Base-by-base conservation (phyloP, 148 eudicot genomes). In the Rhododendron griersonianum region DNA sequence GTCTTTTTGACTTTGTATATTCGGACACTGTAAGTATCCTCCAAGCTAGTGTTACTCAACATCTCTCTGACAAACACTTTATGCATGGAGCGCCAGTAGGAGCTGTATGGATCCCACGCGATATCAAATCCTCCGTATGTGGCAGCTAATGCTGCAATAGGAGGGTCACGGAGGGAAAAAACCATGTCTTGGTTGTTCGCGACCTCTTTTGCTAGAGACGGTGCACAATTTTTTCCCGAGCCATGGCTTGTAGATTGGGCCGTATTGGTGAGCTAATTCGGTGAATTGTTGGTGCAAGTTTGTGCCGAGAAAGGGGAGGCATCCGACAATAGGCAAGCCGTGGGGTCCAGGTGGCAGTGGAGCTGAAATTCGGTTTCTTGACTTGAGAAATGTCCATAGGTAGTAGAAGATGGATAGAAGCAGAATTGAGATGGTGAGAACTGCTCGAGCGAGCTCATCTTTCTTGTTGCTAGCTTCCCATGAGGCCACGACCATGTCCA, bases 321-420 rank as follows among this genome's bases (percentile, higher is more conserved):
- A 89, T 3, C 93, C 92, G 1, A 93, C 57, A 10, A 91, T 25
- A 4, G 93, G 93, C 39, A 93, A 48, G 87, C 92, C 88, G 1
- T 18, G 53, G 3, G 92, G 92, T 19, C 93, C 92, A 16, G 94
- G 94, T 83, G 92, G 92, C 77, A 83, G 25, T 21, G 44, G n/a
- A 35, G 85, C 81, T 63, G 2, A 6, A 5, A 19, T 76, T 19
- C 13, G 25, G 48, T 18, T 57, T 76, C 48, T 76, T 76, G 80
- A 19, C 25, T 39, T 76, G 47, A 39, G 11, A 39, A 37, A 41
- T 39, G 80, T 76, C 80, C 14, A 37, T 7, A 39, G 1, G 50
- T 19, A 76, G 48, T 21, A 37, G 14, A 16, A 76, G 80, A 39
- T 76, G 79, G 86, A 6, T 50, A 67, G n/a, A 1, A 50, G 3